Percentiles rank a stretch among this genome's conserved stretches.
Conservation (phyloP, 495 filamentous ascomycete species). For the Aspergillus bertholletiae region DNA sequence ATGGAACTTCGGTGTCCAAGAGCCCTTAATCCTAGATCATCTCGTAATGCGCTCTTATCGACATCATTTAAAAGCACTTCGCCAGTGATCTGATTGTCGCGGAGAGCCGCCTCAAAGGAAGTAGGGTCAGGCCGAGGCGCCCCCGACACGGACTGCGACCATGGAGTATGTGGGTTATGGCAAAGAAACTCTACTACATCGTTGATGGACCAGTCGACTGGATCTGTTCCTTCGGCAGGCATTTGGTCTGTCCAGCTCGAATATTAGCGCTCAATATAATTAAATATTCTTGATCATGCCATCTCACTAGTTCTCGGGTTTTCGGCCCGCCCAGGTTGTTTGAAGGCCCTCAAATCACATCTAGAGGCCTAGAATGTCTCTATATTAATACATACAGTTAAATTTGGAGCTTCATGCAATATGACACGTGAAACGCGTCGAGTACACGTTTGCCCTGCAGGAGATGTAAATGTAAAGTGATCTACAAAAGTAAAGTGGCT, state of each 20-base stretch:
- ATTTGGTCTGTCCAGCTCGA: slow-evolving; percentile 6
- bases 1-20: slow-evolving; percentile 45
- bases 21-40: slow-evolving; percentile 48
- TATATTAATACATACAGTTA: neutral
- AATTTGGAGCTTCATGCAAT: neutral
- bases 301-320: too few species aligned
- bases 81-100: slow-evolving; percentile 59
- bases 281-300: neutral
- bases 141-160: slow-evolving; percentile 26
- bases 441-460: neutral
- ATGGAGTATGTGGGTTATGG: slow-evolving; percentile 40
- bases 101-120: slow-evolving; percentile 49
- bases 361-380: neutral
- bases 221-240: slow-evolving; percentile 42
- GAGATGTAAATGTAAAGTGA: neutral
- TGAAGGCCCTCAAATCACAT: neutral
- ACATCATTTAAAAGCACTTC: slow-evolving; percentile 53
- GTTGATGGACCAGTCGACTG: slow-evolving; percentile 65
- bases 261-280: neutral
- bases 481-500: neutral
- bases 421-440: neutral
- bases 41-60: slow-evolving; percentile 37
- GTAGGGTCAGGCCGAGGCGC: slow-evolving; percentile 47
- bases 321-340: too few species aligned
- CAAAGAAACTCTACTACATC: slow-evolving; percentile 64